A percentile compares a stretch with the other conserved stretches of the same genome.
Evolutionary conservation across 164 flowering plant genomes (phyloP).

Genomic region (Vitis vinifera): ASM3070453v1 NC_081808.1:20824001-20824500

Average conservation of each 20-base stretch:
- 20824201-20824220: neutral
- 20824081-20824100: slow-evolving; percentile 97
- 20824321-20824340: neutral
- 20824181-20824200: neutral
- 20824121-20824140: slow-evolving; percentile 58
- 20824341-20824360: neutral
- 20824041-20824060: slow-evolving; percentile 93
- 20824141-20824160: neutral
- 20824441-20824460: too few species aligned
- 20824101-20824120: slow-evolving; percentile 92
- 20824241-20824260: neutral
- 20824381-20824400: neutral
- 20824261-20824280: neutral
- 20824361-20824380: neutral
- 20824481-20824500: too few species aligned
- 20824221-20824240: neutral
- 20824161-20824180: neutral
- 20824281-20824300: neutral
- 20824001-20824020: slow-evolving; percentile 9
- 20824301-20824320: neutral
- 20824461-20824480: too few species aligned
- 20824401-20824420: neutral
- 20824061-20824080: slow-evolving; percentile 92
- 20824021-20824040: slow-evolving; percentile 43
- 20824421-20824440: neutral